Conservation (phyloP, 495 filamentous ascomycete species). For the Apodospora peruviana region DNA sequence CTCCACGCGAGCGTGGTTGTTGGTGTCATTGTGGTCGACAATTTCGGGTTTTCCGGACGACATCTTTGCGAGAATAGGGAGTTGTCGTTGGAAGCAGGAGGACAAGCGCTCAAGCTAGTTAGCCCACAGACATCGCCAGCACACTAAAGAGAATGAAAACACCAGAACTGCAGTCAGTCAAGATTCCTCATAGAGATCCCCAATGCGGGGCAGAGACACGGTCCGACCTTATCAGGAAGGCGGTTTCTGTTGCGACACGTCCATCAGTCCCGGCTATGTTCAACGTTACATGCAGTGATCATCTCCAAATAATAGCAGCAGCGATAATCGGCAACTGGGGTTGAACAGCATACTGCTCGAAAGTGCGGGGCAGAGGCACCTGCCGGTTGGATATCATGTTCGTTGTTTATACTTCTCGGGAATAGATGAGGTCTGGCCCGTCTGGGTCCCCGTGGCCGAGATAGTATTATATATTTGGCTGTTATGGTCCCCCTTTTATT, state of each 20-base stretch:
- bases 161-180: background rate
- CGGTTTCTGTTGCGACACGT: background rate
- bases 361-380: background rate
- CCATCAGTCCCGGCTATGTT: constrained; percentile 8
- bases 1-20: background rate
- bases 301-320: background rate
- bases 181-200: background rate
- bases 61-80: too few relatives aligned
- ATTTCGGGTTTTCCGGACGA: background rate
- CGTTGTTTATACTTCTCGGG: too few relatives aligned
- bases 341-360: too few relatives aligned
- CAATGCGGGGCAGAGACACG: background rate
- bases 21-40: background rate
- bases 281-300: constrained; percentile 9
- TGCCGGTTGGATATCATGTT: too few relatives aligned
- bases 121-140: too few relatives aligned
- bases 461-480: background rate
- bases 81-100: too few relatives aligned
- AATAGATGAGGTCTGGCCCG: too few relatives aligned
- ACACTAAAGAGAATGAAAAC: too few relatives aligned
- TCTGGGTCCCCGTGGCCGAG: background rate
- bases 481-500: background rate
- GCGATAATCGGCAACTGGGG: too few relatives aligned
- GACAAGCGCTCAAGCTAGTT: too few relatives aligned
- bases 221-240: background rate